A percentile compares a stretch with the other conserved stretches of the same genome.
Evolutionary conservation across 1,139 yeast species (phyloP).

Genomic region (Saccharomyces hybrid): DNA sequence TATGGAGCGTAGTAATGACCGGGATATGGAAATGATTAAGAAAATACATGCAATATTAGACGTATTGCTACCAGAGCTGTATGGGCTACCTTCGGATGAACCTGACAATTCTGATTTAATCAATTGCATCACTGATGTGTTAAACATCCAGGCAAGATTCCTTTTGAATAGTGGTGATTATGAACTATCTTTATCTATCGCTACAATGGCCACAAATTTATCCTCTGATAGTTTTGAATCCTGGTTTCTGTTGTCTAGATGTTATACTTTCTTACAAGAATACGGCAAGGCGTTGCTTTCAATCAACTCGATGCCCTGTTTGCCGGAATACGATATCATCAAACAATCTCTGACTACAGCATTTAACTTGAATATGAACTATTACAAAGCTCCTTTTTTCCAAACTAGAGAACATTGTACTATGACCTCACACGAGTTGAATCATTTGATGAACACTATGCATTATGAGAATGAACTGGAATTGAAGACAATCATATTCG

Average conservation of each 20-base stretch:
- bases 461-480: not conserved
- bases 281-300: slow-evolving; percentile 72
- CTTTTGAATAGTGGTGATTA: slow-evolving; percentile 56
- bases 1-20: slow-evolving; percentile 35
- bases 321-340: slow-evolving; percentile 12
- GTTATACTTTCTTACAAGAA: slow-evolving; percentile 63
- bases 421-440: not conserved
- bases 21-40: slow-evolving; percentile 64
- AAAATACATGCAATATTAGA: slow-evolving; percentile 48
- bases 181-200: slow-evolving; percentile 67
- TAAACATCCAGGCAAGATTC: slow-evolving; percentile 63
- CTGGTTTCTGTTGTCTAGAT: slow-evolving; percentile 71
- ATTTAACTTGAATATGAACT: not conserved
- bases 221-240: slow-evolving; percentile 80
- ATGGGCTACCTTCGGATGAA: not conserved
- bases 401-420: not conserved
- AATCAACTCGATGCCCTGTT: slow-evolving; percentile 74
- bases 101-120: not conserved
- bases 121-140: slow-evolving; percentile 15
- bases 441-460: slow-evolving; percentile 36
- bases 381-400: not conserved
- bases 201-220: slow-evolving; percentile 67
- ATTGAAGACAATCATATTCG: slow-evolving; percentile 32
- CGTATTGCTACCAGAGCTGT: not conserved
- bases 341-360: slow-evolving; percentile 7